Conservation (phyloP, 2,329 filamentous ascomycete genomes). For the Neonectria hederae region DNA sequence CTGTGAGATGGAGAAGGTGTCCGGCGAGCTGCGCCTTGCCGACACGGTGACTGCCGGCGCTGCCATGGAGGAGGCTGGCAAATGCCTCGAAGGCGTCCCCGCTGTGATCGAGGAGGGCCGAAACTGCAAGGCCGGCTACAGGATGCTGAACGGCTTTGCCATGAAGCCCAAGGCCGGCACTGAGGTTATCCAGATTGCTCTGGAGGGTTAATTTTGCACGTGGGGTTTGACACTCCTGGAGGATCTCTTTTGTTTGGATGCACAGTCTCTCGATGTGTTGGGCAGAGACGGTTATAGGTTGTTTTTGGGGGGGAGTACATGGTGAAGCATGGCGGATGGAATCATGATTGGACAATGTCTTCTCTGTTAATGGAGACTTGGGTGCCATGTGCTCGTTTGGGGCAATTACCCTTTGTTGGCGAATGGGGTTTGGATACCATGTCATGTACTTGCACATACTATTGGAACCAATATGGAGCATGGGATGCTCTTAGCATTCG, state of each 20-base stretch:
- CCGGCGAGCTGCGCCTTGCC: constrained; percentile 70
- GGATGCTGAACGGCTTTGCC: constrained; percentile 70
- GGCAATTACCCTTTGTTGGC: constrained; percentile 29
- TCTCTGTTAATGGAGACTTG: constrained; percentile 28
- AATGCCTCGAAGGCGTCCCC: constrained; percentile 68
- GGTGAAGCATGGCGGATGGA: constrained; percentile 24
- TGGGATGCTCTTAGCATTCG: constrained; percentile 23
- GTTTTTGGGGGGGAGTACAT: constrained; percentile 12
- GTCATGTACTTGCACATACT: constrained; percentile 34
- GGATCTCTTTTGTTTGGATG: constrained; percentile 37
- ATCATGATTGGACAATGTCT: constrained; percentile 33
- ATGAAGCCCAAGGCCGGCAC: constrained; percentile 63
- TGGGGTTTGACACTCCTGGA: constrained; percentile 23
- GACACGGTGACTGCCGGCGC: constrained; percentile 62
- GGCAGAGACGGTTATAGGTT: constrained; percentile 25
- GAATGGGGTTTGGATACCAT: constrained; percentile 38
- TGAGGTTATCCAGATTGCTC: constrained; percentile 52
- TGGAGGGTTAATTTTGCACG: constrained; percentile 35
- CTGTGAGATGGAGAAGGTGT: constrained; percentile 80
- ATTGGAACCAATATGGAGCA: constrained; percentile 34
- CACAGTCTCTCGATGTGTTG: constrained; percentile 22
- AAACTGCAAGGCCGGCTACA: constrained; percentile 65
- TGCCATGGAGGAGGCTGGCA: constrained; percentile 65
- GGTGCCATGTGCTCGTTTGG: constrained; percentile 18
- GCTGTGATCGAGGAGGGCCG: constrained; percentile 72